Evolutionary conservation across 345 rosid species (phyloP), one percentile per base, ranked within the genome.

Genomic region (Odontarrhena argentea): DNA sequence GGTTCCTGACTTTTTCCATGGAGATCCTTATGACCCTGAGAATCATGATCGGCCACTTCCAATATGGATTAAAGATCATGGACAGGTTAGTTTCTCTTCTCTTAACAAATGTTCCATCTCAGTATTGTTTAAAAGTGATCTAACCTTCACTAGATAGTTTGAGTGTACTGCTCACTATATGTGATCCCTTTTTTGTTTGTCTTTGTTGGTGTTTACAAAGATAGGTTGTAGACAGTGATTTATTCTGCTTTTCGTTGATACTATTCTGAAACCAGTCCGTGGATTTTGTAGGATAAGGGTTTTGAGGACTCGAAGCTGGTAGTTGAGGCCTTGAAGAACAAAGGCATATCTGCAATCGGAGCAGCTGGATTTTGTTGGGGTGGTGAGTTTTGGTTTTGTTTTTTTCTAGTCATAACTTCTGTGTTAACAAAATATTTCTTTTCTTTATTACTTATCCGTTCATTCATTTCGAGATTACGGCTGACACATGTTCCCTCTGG

Each of bases 361-460:
- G 88, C 86, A 49, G 87, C 65, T 12, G 91, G 91, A 37, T 82
- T 87, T 12, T 87, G 95, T 68, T 85, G 85, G 86, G 93, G 87
- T 2, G 94, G 90, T 83, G 69, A 63, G 90, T 73, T 62, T 36
- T 36, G 12, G 18, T 46, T 73, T 60, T 28, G 32, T 14, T 57
- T 26, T n/a, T 9, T 6, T 11, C 41, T n/a, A n/a, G n/a, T n/a
- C n/a, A n/a, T n/a, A n/a, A n/a, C n/a, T n/a, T n/a, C n/a, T n/a
- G n/a, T 54, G 12, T 26, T 26, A 11, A 5, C 8, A 3, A 8
- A 4, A 43, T 4, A 43, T 0, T 43, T 13, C 36, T 28, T 4
- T 28, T 28, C 5, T 18, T 18, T 18, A 18, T 4, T 28, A 28
- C 5, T 4, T 5, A 32, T 32, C 7, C 36, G 6, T 32, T 32